Conservation (phyloP, 805 yeast species). For the Myxozyma mucilagina region DNA sequence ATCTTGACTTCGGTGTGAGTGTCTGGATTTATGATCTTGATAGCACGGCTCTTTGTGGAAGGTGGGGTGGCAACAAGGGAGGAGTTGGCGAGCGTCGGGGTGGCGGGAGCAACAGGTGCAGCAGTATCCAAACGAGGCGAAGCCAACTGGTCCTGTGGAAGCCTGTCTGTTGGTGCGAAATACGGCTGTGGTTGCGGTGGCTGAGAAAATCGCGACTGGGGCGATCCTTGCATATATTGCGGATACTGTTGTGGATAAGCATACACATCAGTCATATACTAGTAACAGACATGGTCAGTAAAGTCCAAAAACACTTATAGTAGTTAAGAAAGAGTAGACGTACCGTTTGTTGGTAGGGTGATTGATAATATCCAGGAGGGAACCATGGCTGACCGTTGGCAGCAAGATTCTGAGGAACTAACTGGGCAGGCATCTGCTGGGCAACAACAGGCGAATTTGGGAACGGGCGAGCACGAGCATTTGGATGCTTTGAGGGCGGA, state of each 20-base stretch:
- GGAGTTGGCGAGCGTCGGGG: neutral
- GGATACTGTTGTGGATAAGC: conserved; percentile 8
- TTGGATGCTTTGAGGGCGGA: conserved; percentile 10
- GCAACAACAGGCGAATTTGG: conserved; percentile 28
- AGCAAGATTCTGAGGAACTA: conserved; percentile 11
- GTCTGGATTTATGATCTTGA: conserved; percentile 32
- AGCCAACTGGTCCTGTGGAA: too few species aligned
- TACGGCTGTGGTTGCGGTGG: conserved; percentile 17
- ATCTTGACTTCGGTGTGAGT: conserved; percentile 30
- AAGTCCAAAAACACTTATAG: neutral
- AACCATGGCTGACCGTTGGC: neutral
- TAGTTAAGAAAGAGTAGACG: neutral
- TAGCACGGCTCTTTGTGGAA: conserved; percentile 27
- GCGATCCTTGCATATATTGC: neutral
- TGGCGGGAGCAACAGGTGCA: conserved; percentile 9
- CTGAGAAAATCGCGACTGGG: neutral
- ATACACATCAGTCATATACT: neutral
- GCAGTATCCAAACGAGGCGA: conserved; percentile 19
- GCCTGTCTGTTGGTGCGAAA: conserved; percentile 8
- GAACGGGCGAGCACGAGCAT: too few species aligned
- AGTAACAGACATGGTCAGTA: neutral
- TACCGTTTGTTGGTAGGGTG: neutral
- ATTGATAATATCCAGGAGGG: neutral
- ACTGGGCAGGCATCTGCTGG: conserved; percentile 28
- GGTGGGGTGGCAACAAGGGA: conserved; percentile 1